phyloP scores from a whole-genome alignment of 1,139 yeast species.

The Hansenula anomala region DNA sequence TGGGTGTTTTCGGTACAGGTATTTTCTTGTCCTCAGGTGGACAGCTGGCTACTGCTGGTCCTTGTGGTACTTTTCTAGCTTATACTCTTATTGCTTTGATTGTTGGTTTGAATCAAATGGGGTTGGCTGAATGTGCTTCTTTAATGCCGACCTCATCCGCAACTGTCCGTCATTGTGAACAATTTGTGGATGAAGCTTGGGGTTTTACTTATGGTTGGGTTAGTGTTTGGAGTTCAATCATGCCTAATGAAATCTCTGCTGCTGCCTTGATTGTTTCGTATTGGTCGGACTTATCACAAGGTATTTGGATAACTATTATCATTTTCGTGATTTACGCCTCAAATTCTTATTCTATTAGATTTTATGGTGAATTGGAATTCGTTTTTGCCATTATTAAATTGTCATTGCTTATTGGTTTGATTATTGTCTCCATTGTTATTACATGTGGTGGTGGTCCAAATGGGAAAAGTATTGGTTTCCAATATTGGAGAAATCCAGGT shows the following conservation, averaged over 20 bases:
- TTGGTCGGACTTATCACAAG: conserved; percentile 46
- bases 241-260: conserved; percentile 73
- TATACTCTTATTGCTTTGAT: conserved; percentile 45
- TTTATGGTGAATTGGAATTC: conserved; percentile 49
- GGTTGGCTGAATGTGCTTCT: conserved; percentile 28
- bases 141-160: conserved; percentile 31
- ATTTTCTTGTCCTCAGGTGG: conserved; percentile 51
- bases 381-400: conserved; percentile 43
- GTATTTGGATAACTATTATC: conserved; percentile 46
- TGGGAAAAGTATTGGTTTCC: conserved; percentile 47
- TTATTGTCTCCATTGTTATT: conserved; percentile 43
- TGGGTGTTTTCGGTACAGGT: conserved; percentile 49
- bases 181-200: conserved; percentile 56
- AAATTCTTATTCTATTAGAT: conserved; percentile 42
- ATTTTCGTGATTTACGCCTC: conserved; percentile 34
- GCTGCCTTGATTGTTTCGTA: conserved; percentile 57
- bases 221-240: conserved; percentile 50
- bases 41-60: conserved; percentile 50
- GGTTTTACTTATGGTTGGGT: conserved; percentile 79
- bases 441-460: conserved; percentile 59
- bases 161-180: conserved; percentile 28
- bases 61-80: conserved; percentile 44
- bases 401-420: conserved; percentile 42
- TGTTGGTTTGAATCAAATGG: conserved; percentile 31
- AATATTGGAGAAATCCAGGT: conserved; percentile 57